Evolutionary conservation across 1,284 basidiomycete genomes (phyloP), one percentile per base, ranked within the genome.

Genomic region (Pascua guehoae): DNA sequence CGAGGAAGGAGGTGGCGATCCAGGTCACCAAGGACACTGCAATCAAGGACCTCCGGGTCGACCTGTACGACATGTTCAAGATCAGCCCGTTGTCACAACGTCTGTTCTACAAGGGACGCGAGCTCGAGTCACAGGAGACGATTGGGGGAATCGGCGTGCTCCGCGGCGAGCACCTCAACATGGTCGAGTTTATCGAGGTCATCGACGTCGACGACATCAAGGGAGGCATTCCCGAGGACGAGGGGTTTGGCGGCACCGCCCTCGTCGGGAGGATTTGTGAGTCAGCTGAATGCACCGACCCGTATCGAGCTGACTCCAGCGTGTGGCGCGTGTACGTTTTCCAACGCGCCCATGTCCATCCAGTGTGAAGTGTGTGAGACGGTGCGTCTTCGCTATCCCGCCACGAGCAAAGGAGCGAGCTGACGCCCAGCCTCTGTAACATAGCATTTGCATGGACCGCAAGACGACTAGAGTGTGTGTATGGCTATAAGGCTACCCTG

Each of bases 221-320:
- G 3, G 3, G 4, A 32, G 49, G 51, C 12, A 59, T 50, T n/a
- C 59, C 52, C 8, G 65, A 62, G 45, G 52, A 55, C 0, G 69
- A 69, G 51, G 71, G 73, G 15, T 73, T 75, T 55, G 69, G 71
- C 2, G 73, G 72, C 1, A 72, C 73, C 12, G 71, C 67, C 1
- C 55, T 75, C 16, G 51, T 66, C 1, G 59, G 62, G 9, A 49
- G 67, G 14, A 61, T 63, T 10, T 59, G 68, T 70, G 51, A 62
- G 67, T 60, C 8, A 9, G 40, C 57, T 5, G 17, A 46, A 4
- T 32, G 53, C 4, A 51, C 55, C 15, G 51, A 51, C 48, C 40
- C 47, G 50, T 47, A 1, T 38, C 7, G 4, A 32, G 36, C 54
- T 54, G 45, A 56, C 47, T 5, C 1, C 49, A 69, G 66, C 64